Evolutionary conservation across 495 filamentous ascomycete genomes (phyloP).

Genomic region (Paragyromitra xinjiangensis): DNA sequence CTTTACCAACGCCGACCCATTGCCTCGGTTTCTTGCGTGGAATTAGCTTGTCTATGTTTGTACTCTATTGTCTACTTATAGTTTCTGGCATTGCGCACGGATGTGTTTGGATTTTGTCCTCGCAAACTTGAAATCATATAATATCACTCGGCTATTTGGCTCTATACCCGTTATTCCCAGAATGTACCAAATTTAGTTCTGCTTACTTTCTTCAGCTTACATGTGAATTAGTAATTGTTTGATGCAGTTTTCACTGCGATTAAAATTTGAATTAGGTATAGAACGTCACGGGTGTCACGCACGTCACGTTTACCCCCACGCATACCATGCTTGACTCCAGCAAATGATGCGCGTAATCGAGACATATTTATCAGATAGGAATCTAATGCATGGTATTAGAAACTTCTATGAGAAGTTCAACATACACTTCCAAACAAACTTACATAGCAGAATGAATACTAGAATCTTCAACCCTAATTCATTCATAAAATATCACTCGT

Average conservation of each 20-base stretch:
- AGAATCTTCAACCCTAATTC: not conserved
- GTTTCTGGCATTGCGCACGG: not conserved
- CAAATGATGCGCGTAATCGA: not conserved
- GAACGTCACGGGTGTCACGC: slow-evolving; percentile 6
- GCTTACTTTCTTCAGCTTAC: not conserved
- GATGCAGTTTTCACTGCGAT: too few relatives aligned
- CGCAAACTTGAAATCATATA: not conserved
- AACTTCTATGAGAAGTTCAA: not conserved
- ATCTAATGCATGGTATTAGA: not conserved
- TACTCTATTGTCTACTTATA: not conserved
- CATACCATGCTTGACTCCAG: slow-evolving; percentile 11
- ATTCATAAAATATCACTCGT: slow-evolving; percentile 27
- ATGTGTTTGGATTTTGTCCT: not conserved
- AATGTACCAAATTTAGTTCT: not conserved
- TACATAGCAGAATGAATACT: not conserved
- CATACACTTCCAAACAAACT: not conserved
- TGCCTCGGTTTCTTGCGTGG: not conserved
- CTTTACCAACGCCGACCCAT: not conserved
- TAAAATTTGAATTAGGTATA: not conserved
- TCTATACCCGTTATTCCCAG: not conserved
- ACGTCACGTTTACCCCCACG: not conserved
- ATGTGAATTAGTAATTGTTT: not conserved
- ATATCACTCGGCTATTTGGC: slow-evolving; percentile 15
- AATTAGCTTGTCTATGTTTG: not conserved
- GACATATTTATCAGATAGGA: not conserved